Evolutionary conservation across 2,329 filamentous ascomycete species (phyloP), one percentile per base, ranked within the genome.

Genomic region (Cryphonectria japonica): DNA sequence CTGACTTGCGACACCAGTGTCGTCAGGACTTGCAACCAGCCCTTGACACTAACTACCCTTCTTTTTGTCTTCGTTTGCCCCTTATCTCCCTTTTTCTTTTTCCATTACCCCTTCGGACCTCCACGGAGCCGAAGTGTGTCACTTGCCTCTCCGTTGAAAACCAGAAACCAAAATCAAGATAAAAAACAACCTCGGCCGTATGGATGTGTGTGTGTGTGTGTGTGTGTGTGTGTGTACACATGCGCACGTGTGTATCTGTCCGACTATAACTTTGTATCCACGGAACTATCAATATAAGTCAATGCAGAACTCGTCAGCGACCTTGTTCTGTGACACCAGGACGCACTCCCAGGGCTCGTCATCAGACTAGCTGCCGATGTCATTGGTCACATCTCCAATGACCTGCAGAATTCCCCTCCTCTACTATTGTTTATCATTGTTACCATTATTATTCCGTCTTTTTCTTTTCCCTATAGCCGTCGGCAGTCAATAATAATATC

Each of bases 291-390:
- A 29, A 5, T 61, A 62, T 19, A 60, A 61, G 61, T 66, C 37
- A 32, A 66, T 66, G 50, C 68, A 66, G 54, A 32, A 66, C 54
- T 52, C 34, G 50, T 66, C 68, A 50, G 61, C 50, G 26, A 19
- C 29, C 54, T 59, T 64, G 60, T 39, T 29, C 60, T 59, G 69
- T 70, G 67, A 62, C 70, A 67, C 26, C 26, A 26, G 26, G 26
- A 26, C 34, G 6, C 43, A 46, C 43, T 16, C 19, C 16, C 6
- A 19, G 19, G 43, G 43, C 62, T 66, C 46, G 67, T 43, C 32
- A 52, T 69, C 63, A 67, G 57, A 13, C 37, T 34, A 60, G 63
- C 62, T 37, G 52, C 62, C 57, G 52, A 66, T 60, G 52, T 61
- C 37, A 61, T 39, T 69, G 62, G 62, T 41, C 60, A 50, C 57